phyloP scores from a whole-genome alignment of 2,329 filamentous ascomycete species.

The Colletotrichum salicis region DNA sequence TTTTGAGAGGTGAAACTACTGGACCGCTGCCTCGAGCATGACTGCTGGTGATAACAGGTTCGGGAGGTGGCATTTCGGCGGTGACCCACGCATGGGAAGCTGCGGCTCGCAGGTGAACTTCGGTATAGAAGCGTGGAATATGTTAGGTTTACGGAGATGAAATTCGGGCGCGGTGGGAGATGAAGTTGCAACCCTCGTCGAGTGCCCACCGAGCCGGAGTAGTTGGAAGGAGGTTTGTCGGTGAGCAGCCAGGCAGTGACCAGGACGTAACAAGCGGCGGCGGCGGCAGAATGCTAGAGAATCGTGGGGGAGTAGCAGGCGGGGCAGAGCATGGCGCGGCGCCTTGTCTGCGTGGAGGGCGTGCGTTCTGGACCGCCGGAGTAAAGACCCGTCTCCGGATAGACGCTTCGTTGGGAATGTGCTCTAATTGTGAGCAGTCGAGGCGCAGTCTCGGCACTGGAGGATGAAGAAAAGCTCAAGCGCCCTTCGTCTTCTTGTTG shows the following conservation, averaged over 20 bases:
- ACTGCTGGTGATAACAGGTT: slow-evolving; percentile 16
- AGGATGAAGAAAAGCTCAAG: neutral
- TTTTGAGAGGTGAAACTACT: slow-evolving; percentile 11
- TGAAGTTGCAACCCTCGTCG: neutral
- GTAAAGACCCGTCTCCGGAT: slow-evolving; percentile 25
- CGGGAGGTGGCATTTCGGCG: slow-evolving; percentile 27
- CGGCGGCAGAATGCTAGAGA: slow-evolving; percentile 21
- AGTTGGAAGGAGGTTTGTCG: neutral
- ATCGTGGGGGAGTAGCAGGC: slow-evolving; percentile 22
- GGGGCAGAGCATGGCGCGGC: slow-evolving; percentile 28
- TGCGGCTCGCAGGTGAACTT: slow-evolving; percentile 22
- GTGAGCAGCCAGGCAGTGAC: neutral
- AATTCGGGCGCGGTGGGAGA: neutral
- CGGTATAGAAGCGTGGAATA: neutral
- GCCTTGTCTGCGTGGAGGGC: slow-evolving; percentile 3
- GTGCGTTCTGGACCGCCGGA: slow-evolving; percentile 25
- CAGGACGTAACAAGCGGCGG: neutral
- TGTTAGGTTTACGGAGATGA: neutral
- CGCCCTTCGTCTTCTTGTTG: neutral
- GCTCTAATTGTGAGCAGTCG: slow-evolving; percentile 28
- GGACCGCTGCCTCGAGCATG: slow-evolving; percentile 14
- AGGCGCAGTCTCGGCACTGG: slow-evolving; percentile 5
- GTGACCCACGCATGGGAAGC: slow-evolving; percentile 32
- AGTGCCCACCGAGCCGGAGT: neutral
- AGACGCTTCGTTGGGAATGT: slow-evolving; percentile 19